Evolutionary conservation across 192 early-diverging fungal species (phyloP).

Genomic region (Backusella tuberculispora): DNA sequence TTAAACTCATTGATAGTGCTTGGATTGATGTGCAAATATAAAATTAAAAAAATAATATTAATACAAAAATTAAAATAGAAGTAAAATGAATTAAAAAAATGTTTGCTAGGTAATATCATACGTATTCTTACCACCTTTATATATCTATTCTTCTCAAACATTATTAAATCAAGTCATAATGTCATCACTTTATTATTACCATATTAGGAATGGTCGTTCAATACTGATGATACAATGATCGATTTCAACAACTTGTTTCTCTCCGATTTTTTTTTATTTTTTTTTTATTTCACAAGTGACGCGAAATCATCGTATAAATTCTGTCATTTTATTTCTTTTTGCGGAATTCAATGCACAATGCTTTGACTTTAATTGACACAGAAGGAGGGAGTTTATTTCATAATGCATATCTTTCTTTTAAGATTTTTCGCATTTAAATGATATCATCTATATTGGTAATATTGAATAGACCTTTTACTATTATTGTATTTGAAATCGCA

Average conservation of each 20-base stretch:
- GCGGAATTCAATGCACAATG: not conserved
- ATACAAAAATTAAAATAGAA: no score
- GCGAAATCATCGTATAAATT: not conserved
- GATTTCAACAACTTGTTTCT: not conserved
- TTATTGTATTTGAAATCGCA: no score
- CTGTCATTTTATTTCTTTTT: not conserved
- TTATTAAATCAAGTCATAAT: not conserved
- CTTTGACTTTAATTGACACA: not conserved
- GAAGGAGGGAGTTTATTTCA: no score
- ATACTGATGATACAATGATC: not conserved
- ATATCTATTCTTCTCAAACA: not conserved
- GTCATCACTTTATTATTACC: not conserved
- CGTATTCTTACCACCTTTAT: not conserved
- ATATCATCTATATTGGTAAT: no score
- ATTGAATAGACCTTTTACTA: no score
- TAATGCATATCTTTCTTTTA: no score
- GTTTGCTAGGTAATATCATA: not conserved
- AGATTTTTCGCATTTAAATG: no score
- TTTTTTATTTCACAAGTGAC: not conserved
- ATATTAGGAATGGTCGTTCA: not conserved
- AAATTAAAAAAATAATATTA: no score
- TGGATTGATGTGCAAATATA: no score
- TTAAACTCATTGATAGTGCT: not conserved
- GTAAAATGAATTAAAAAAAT: not conserved
- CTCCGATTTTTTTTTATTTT: not conserved